These are phyloP conservation scores for Aureobasidium mangrovei DNA, from an alignment of 2,329 filamentous ascomycete genomes.

Conservation along the genomic window DNA sequence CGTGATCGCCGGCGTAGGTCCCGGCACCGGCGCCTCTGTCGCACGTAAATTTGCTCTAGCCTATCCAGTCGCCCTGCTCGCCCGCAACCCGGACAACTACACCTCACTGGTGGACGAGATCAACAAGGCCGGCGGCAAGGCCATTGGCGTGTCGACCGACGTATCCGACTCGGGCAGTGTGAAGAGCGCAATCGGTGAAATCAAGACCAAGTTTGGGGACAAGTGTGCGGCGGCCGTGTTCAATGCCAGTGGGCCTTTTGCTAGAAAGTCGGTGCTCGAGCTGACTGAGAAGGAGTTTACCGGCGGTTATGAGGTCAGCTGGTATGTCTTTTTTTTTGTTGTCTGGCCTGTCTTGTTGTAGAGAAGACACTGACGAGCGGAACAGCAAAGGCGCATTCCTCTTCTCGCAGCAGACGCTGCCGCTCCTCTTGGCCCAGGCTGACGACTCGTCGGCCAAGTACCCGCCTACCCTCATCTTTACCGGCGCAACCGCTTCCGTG, in stretches of 20 bases:
- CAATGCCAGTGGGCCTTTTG: conserved; percentile 55
- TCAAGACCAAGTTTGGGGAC: conserved; percentile 49
- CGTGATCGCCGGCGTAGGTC: conserved; percentile 62
- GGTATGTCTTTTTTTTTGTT: conserved; percentile 29
- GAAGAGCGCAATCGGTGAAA: conserved; percentile 52
- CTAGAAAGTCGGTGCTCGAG: conserved; percentile 53
- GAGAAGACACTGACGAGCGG: background rate
- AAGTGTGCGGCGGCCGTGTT: conserved; percentile 53
- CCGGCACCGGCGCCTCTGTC: conserved; percentile 57
- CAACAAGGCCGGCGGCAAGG: conserved; percentile 55
- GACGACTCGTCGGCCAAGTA: conserved; percentile 39
- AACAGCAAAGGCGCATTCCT: conserved; percentile 59
- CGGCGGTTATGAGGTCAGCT: conserved; percentile 41
- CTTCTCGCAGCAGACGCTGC: conserved; percentile 65
- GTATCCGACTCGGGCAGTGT: conserved; percentile 48
- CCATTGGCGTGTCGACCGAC: conserved; percentile 62
- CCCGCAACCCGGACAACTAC: conserved; percentile 58
- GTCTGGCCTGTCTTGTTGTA: background rate
- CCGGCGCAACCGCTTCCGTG: conserved; percentile 73
- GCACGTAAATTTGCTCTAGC: conserved; percentile 51
- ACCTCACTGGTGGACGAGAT: conserved; percentile 61
- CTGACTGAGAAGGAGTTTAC: conserved; percentile 50
- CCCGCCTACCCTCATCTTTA: conserved; percentile 75
- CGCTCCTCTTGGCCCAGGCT: conserved; percentile 58
- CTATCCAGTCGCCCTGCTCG: conserved; percentile 69